Evolutionary conservation across 371 early-diverging fungal genomes (phyloP), one percentile per base, ranked within the genome.

Genomic region (Mortierella sp.): DNA sequence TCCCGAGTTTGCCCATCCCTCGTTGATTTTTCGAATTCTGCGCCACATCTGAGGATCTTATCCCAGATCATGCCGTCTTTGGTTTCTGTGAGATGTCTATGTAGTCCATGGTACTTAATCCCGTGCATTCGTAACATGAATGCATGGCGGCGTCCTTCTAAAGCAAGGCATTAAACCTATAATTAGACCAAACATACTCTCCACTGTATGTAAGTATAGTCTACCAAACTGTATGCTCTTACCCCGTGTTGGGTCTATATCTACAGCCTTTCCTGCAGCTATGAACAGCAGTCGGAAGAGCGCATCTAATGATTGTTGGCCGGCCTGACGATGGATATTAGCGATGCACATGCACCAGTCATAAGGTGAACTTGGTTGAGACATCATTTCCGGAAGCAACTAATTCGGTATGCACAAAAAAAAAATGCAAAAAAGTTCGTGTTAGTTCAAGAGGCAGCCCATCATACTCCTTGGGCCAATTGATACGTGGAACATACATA

Each of bases 211-310:
- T 16, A 43, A 11, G 43, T 14, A 14, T 43, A 43, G 11, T 43
- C 0, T 43, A 3, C 43, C 43, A 43, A 43, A 20, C 5, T 57
- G 14, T 12, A 3, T 60, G 12, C 37, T 26, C 35, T 40, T 66
- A 77, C 77, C 68, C 57, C 60, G 51, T 14, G 43, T 26, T 26
- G 67, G 66, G 39, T 71, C 57, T 24, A 26, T 64, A 24, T 70
- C 73, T 9, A 63, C 30, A 24, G 64, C 66, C 35, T 76, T 81
- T 39, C 73, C 83, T 30, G 83, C 83, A 9, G 73, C 70, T 8
- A 76, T 75, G 39, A 81, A 81, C 5, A 76, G 26, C 3, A 81
- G 73, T 28, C 83, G 72, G 54, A 76, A 76, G 14, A 81, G 37
- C 3, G 73, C 70, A 67, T 81, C 83, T 5, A 76, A 35, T 1